Evolutionary conservation across 164 flowering plant genomes (phyloP).

Genomic region (Chimonanthus salicifolius): DNA sequence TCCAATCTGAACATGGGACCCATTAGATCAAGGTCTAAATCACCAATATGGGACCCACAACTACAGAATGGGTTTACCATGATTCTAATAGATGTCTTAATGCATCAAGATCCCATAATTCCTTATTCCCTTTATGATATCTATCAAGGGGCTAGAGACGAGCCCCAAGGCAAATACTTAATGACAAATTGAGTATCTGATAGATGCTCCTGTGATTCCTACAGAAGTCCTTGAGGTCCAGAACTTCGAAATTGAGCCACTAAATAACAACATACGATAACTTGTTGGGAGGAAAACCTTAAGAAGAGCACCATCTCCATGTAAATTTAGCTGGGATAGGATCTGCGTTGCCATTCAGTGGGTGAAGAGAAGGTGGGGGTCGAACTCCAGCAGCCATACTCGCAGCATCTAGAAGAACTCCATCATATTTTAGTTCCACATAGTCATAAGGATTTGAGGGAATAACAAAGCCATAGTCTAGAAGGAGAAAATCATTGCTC

Average conservation of each 20-base stretch:
- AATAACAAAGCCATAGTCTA: constrained; percentile 87
- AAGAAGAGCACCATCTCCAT: constrained; percentile 55
- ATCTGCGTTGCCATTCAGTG: constrained; percentile 69
- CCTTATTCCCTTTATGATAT: background rate
- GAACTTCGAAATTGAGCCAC: background rate
- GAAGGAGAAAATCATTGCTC: constrained; percentile 76
- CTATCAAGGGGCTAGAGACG: background rate
- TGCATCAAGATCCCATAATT: background rate
- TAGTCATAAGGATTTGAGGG: constrained; percentile 75
- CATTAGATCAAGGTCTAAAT: background rate
- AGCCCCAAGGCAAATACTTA: background rate
- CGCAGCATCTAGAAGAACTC: constrained; percentile 81
- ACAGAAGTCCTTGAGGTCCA: background rate
- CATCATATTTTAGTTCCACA: constrained; percentile 86
- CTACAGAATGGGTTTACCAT: background rate
- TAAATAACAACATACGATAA: too few relatives aligned
- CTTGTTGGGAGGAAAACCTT: constrained; percentile 40
- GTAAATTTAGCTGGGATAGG: constrained; percentile 54
- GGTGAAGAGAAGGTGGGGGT: constrained; percentile 77
- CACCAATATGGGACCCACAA: background rate
- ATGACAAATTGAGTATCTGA: background rate
- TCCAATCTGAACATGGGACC: background rate
- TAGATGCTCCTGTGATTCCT: background rate
- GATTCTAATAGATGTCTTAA: background rate
- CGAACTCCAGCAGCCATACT: constrained; percentile 83